Evolutionary conservation across 495 filamentous ascomycete genomes (phyloP).

Genomic region (Penicillium longicatenatum): DNA sequence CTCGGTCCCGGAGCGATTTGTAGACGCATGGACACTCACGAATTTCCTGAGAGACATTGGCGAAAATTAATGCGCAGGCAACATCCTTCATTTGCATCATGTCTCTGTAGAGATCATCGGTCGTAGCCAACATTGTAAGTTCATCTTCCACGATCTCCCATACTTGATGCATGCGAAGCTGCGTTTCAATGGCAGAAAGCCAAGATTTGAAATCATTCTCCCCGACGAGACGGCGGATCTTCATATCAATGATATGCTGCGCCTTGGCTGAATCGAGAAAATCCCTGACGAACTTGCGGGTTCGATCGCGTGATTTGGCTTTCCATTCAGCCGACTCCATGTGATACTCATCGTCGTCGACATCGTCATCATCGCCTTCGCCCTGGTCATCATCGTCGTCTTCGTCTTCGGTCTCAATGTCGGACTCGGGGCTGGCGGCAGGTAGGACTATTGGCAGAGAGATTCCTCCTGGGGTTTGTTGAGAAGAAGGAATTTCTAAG

Average conservation of each 20-base stretch:
- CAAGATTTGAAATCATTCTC: background rate
- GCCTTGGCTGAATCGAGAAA: background rate
- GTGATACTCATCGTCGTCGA: background rate
- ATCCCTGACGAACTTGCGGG: background rate
- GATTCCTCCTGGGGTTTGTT: too few relatives aligned
- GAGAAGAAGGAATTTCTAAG: too few relatives aligned
- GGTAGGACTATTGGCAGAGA: too few relatives aligned
- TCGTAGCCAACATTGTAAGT: background rate
- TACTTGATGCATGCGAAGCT: slow-evolving; percentile 17
- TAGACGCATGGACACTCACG: slow-evolving; percentile 10
- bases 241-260: slow-evolving; percentile 5
- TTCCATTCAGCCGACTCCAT: background rate
- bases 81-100: slow-evolving; percentile 13
- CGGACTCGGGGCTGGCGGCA: too few relatives aligned
- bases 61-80: slow-evolving; percentile 11
- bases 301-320: background rate
- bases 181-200: background rate
- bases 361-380: background rate
- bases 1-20: background rate
- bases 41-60: slow-evolving; percentile 9
- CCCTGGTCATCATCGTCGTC: background rate
- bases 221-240: background rate
- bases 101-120: slow-evolving; percentile 10
- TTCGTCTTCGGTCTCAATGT: background rate
- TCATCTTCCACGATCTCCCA: slow-evolving; percentile 3